Conservation (phyloP, 345 rosid genomes). For the Raphanus sativus region DNA sequence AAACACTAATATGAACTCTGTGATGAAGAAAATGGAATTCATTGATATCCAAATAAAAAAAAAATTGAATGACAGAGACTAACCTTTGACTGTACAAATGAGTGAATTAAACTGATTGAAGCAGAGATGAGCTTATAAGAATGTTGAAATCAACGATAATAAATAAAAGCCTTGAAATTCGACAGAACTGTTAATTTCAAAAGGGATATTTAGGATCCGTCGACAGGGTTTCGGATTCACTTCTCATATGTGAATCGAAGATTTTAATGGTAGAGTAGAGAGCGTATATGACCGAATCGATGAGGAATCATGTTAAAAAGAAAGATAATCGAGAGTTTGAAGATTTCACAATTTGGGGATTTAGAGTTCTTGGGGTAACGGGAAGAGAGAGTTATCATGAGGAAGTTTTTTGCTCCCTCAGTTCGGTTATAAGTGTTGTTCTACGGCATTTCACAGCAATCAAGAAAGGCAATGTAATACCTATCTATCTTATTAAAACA, state of each 20-base stretch:
- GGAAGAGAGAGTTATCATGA: background rate
- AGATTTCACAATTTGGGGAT: background rate
- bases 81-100: background rate
- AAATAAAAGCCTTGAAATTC: background rate
- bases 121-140: background rate
- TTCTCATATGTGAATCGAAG: background rate
- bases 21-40: background rate
- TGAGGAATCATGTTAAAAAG: background rate
- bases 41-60: background rate
- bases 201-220: background rate
- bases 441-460: too few relatives aligned
- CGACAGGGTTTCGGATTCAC: background rate
- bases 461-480: too few relatives aligned
- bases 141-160: background rate
- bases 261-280: background rate
- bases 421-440: too few relatives aligned
- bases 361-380: background rate
- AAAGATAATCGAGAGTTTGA: background rate
- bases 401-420: too few relatives aligned
- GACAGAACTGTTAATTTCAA: background rate
- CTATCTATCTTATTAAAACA: too few relatives aligned
- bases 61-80: background rate
- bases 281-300: background rate
- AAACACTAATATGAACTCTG: background rate
- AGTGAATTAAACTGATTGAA: background rate